Conservation (phyloP, 1,139 yeast species). For the Kluyveromyces sp. region DNA sequence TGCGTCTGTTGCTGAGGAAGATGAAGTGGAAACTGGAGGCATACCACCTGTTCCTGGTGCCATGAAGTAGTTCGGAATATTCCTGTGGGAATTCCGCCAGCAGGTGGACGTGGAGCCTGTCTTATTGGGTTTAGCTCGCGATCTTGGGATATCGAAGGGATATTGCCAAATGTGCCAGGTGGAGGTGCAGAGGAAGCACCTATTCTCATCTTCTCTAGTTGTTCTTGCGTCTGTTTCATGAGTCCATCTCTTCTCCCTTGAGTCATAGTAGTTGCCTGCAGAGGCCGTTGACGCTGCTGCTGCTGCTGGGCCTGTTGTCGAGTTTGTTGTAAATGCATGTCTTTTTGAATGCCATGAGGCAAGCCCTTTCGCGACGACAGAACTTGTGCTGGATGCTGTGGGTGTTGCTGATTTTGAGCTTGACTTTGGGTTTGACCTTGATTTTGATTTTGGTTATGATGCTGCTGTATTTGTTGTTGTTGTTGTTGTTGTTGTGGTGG, state of each 20-base stretch:
- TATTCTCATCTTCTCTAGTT: conserved; percentile 5
- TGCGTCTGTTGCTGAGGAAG: neutral
- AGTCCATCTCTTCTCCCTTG: neutral
- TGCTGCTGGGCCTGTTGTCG: conserved; percentile 6
- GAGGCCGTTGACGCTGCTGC: conserved; percentile 1
- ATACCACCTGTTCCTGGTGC: conserved; percentile 1
- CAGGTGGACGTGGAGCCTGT: conserved; percentile 15
- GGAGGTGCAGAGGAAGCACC: neutral
- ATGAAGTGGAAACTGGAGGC: neutral
- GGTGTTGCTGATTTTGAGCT: no score
- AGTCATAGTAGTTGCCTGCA: neutral
- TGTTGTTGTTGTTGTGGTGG: conserved; percentile 5
- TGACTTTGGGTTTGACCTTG: no score
- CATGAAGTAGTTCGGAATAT: conserved; percentile 5
- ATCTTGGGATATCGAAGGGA: neutral
- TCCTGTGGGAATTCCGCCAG: neutral
- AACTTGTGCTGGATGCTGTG: no score
- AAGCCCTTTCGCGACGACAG: no score
- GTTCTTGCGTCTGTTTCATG: neutral
- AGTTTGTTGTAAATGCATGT: conserved; percentile 7
- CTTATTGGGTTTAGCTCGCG: conserved; percentile 21
- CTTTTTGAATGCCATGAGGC: conserved; percentile 2
- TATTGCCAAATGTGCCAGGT: no score
- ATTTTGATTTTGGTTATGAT: neutral
- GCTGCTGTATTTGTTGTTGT: conserved; percentile 2